These are phyloP conservation scores for Fragilaria crotonensis DNA, from an alignment of 108 stramenopile genomes.

Conservation along the genomic window DNA sequence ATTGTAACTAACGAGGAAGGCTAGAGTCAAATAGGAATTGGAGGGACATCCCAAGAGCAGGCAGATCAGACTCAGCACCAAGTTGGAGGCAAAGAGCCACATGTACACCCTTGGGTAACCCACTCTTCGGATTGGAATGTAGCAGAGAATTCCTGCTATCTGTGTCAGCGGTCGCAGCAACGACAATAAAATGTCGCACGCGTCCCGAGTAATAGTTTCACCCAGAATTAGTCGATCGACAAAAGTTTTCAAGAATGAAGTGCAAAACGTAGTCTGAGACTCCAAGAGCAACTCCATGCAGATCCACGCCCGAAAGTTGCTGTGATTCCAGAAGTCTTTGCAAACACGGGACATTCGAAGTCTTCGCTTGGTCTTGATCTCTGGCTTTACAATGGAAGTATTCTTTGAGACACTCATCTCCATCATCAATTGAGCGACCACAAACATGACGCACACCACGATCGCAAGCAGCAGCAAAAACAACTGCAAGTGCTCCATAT, in stretches of 20 bases:
- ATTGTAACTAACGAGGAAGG: constrained; percentile 28
- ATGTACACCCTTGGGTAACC: constrained; percentile 34
- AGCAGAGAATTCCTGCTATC: constrained; percentile 27
- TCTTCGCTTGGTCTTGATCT: background rate
- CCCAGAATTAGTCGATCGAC: constrained; percentile 33
- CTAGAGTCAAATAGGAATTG: constrained; percentile 16
- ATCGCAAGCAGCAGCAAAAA: constrained; percentile 16
- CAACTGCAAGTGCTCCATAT: constrained; percentile 26
- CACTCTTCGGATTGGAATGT: constrained; percentile 40
- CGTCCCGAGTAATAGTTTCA: constrained; percentile 18
- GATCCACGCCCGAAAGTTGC: constrained; percentile 39
- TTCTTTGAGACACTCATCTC: background rate
- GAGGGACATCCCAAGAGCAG: constrained; percentile 12
- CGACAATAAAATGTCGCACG: constrained; percentile 37
- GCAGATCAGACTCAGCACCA: constrained; percentile 13
- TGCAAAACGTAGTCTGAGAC: constrained; percentile 22
- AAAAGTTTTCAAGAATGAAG: constrained; percentile 37
- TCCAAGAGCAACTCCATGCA: constrained; percentile 39
- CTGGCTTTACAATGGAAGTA: background rate
- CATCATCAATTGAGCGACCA: constrained; percentile 20
- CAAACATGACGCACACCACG: constrained; percentile 16
- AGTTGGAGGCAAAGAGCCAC: constrained; percentile 23
- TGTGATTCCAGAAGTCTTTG: constrained; percentile 25
- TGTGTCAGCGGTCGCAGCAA: constrained; percentile 23
- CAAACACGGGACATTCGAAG: constrained; percentile 20